These are phyloP conservation scores for Boletus barrowsii DNA, from an alignment of 768 basidiomycete genomes.

Conservation along the genomic window DNA sequence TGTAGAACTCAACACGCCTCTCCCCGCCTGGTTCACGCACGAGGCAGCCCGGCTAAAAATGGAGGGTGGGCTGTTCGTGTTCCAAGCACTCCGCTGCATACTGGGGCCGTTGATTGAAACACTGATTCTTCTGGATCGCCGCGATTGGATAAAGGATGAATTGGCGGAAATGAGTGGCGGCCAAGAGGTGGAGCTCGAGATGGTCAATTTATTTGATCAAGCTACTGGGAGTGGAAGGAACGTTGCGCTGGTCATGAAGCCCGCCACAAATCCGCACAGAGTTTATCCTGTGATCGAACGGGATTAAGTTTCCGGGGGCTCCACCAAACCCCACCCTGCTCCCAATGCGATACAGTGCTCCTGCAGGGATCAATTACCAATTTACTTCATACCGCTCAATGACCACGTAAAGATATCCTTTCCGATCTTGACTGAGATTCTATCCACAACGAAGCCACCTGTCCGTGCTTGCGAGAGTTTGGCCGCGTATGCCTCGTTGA, in stretches of 20 bases:
- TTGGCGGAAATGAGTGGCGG: slow-evolving; percentile 25
- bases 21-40: slow-evolving; percentile 22
- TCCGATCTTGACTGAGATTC: slow-evolving; percentile 66
- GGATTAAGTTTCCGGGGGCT: slow-evolving; percentile 5
- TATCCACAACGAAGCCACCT: slow-evolving; percentile 50
- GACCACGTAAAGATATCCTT: slow-evolving; percentile 57
- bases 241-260: slow-evolving; percentile 55
- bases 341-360: slow-evolving; percentile 5
- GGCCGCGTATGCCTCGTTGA: slow-evolving; percentile 49
- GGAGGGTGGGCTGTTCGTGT: slow-evolving; percentile 48
- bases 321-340: slow-evolving; percentile 2
- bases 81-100: slow-evolving; percentile 66
- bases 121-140: slow-evolving; percentile 60
- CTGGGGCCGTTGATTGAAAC: slow-evolving; percentile 68
- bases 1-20: slow-evolving; percentile 2
- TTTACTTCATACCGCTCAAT: slow-evolving; percentile 20
- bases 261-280: slow-evolving; percentile 18
- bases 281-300: not conserved
- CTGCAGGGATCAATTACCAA: slow-evolving; percentile 8
- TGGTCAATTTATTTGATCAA: slow-evolving; percentile 73
- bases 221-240: slow-evolving; percentile 70
- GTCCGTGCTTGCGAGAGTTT: slow-evolving; percentile 40
- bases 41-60: slow-evolving; percentile 24
- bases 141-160: slow-evolving; percentile 50
- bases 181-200: slow-evolving; percentile 36